phyloP scores from a whole-genome alignment of 768 basidiomycete genomes.

The Galerina sulciceps region DNA sequence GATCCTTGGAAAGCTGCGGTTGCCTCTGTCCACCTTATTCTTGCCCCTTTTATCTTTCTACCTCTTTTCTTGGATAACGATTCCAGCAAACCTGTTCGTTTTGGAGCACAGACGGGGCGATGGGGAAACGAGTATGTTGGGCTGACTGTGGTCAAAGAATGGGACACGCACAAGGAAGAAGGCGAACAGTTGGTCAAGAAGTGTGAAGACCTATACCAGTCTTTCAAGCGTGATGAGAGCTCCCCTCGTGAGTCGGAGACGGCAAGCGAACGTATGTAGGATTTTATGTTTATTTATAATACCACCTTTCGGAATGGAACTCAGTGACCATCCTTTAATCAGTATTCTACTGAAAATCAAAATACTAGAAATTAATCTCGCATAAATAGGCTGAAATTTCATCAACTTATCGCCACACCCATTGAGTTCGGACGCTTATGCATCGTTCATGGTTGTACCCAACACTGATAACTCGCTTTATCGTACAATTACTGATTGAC shows the following conservation, averaged over 20 bases:
- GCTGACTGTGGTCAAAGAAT: constrained; percentile 49
- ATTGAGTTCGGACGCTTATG: too few relatives aligned
- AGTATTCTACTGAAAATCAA: too few relatives aligned
- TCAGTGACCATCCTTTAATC: too few relatives aligned
- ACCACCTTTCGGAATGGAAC: too few relatives aligned
- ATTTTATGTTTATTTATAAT: neutral
- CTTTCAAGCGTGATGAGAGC: constrained; percentile 24
- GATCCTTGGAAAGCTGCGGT: constrained; percentile 66
- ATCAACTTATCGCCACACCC: too few relatives aligned
- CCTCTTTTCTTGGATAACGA: constrained; percentile 25
- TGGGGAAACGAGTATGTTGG: constrained; percentile 62
- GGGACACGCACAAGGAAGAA: constrained; percentile 52
- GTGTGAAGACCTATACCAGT: constrained; percentile 57
- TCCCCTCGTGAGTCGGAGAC: constrained; percentile 9
- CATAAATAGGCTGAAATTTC: too few relatives aligned
- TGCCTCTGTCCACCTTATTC: constrained; percentile 65
- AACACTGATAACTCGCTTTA: too few relatives aligned
- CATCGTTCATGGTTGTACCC: too few relatives aligned
- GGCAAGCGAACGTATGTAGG: constrained; percentile 20
- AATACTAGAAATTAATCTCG: too few relatives aligned
- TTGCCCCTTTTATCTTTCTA: constrained; percentile 59
- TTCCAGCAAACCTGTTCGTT: constrained; percentile 43
- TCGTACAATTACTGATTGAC: too few relatives aligned
- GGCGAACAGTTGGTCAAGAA: constrained; percentile 52
- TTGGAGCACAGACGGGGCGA: constrained; percentile 58